Percentiles rank a stretch among this genome's conserved stretches.
Conservation (phyloP, 768 basidiomycete species). For the Sistotremastrum niveocremeum region DNA sequence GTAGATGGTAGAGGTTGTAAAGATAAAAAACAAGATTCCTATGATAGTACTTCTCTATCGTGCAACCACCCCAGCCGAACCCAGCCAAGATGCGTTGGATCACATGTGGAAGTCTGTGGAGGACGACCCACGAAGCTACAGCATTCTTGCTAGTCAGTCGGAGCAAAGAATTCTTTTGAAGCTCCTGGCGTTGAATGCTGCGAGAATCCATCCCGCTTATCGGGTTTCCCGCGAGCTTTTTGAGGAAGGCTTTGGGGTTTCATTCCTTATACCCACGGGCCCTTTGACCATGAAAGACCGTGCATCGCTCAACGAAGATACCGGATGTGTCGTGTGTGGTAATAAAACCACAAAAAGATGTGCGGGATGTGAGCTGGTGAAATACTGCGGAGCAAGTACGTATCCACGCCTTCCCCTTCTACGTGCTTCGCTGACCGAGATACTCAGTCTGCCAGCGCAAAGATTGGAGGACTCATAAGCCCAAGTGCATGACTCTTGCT, state of each 20-base stretch:
- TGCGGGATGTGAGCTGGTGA: constrained; percentile 19
- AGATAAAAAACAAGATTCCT: no score
- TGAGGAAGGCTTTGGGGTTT: constrained; percentile 15
- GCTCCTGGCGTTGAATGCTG: constrained; percentile 20
- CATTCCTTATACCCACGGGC: constrained; percentile 26
- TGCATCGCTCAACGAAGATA: constrained; percentile 20
- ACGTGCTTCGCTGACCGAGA: no score
- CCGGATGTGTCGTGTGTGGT: constrained; percentile 28
- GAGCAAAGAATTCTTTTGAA: constrained; percentile 18
- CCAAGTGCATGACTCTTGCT: constrained; percentile 22
- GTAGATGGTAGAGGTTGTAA: no score
- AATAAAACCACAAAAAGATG: constrained; percentile 21
- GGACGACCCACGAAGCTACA: no score
- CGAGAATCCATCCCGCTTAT: constrained; percentile 16
- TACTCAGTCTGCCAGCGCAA: constrained; percentile 24
- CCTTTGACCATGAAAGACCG: constrained; percentile 22
- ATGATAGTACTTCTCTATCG: no score
- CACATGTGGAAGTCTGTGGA: no score
- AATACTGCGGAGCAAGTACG: constrained; percentile 25
- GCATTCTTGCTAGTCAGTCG: no score
- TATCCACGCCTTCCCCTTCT: no score
- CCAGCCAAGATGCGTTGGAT: no score
- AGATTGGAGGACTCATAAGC: constrained; percentile 28
- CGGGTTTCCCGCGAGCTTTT: constrained; percentile 8
- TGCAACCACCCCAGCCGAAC: no score